Conservation (phyloP, 441 rosid species). For the Euphorbia schlechtendalii region DNA sequence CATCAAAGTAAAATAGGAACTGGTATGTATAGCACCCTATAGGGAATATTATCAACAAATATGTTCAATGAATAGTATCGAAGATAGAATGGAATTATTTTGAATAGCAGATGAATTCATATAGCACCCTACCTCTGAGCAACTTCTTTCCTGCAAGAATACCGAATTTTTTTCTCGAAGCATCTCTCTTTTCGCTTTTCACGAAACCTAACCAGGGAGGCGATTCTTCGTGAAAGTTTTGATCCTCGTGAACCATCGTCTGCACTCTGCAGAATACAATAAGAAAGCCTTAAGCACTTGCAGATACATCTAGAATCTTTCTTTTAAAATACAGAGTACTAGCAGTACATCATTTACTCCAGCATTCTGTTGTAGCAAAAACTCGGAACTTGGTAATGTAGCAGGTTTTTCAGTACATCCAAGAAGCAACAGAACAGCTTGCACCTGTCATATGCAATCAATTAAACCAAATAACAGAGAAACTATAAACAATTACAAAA, state of each 20-base stretch:
- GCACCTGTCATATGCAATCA: constrained; percentile 34
- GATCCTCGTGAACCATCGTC: constrained; percentile 33
- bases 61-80: neutral
- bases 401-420: constrained; percentile 33
- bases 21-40: neutral
- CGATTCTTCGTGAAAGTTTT: constrained; percentile 45
- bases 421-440: constrained; percentile 42
- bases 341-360: constrained; percentile 23
- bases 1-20: too few relatives aligned
- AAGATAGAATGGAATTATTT: neutral
- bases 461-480: constrained; percentile 4
- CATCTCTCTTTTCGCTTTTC: constrained; percentile 55
- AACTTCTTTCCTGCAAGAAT: constrained; percentile 46
- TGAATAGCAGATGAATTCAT: neutral
- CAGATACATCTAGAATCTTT: neutral
- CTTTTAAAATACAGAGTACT: neutral
- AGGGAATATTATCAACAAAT: neutral
- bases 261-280: constrained; percentile 27
- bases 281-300: constrained; percentile 16
- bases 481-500: neutral
- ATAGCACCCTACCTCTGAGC: constrained; percentile 38
- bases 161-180: constrained; percentile 47
- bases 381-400: constrained; percentile 29
- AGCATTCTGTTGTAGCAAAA: constrained; percentile 28
- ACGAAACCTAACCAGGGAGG: constrained; percentile 45